Percentiles rank a stretch among this genome's conserved stretches.
Evolutionary conservation across 225 moss, liverwort and hornwort species (phyloP).

Genomic region (Pseudoscleropodium purum): DNA sequence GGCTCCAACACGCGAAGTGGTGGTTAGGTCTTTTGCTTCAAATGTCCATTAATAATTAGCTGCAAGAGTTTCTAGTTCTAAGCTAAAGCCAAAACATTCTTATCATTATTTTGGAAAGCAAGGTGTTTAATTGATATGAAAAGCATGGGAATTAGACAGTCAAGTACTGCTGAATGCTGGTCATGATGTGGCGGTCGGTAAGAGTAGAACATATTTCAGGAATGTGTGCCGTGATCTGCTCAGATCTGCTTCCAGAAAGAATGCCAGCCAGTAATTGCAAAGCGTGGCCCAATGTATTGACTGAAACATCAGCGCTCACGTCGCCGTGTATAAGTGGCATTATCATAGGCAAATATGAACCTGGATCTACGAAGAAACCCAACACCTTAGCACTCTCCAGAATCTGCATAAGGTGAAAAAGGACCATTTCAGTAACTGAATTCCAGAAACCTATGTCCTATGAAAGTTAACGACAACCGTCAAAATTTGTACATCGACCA

Average conservation of each 20-base stretch:
- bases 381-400: conserved; percentile 64
- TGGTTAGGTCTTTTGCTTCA: neutral
- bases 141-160: neutral
- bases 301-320: conserved; percentile 54
- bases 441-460: neutral
- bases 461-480: neutral
- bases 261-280: conserved; percentile 61
- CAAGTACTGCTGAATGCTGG: conserved; percentile 72
- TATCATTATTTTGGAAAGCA: neutral
- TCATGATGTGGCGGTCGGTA: conserved; percentile 70
- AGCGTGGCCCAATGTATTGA: conserved; percentile 61
- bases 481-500: neutral
- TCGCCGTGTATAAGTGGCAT: conserved; percentile 71
- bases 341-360: conserved; percentile 62
- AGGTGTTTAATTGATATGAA: neutral
- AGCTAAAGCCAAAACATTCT: neutral
- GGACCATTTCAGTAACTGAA: neutral
- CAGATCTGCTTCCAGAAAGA: conserved; percentile 55
- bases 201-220: conserved; percentile 80
- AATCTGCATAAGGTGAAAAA: conserved; percentile 31
- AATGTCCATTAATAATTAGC: neutral
- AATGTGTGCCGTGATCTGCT: conserved; percentile 46
- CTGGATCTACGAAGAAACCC: conserved; percentile 71
- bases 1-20: neutral
- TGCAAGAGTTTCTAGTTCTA: neutral